Evolutionary conservation across 805 yeast genomes (phyloP).

Genomic region (Suhomyces sp.): DNA sequence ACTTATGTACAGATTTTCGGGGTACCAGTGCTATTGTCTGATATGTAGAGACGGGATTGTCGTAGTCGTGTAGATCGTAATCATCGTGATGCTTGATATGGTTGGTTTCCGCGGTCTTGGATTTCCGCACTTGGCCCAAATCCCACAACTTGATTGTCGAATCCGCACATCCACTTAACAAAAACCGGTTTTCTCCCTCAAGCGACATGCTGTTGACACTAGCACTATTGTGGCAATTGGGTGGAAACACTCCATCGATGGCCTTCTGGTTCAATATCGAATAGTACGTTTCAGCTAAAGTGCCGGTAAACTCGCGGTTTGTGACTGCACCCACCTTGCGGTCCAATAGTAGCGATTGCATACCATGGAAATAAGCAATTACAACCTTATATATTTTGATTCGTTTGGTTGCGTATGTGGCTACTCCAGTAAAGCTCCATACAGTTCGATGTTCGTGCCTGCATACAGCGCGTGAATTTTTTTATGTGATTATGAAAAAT

Average conservation of each 20-base stretch:
- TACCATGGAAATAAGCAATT: constrained; percentile 10
- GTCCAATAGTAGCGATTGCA: constrained; percentile 41
- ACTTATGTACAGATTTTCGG: constrained; percentile 50
- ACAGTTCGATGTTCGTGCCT: background rate
- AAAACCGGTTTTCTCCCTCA: constrained; percentile 47
- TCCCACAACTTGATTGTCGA: constrained; percentile 70
- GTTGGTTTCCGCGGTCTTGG: constrained; percentile 9
- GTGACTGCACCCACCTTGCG: constrained; percentile 26
- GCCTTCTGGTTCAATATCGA: constrained; percentile 24
- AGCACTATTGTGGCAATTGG: constrained; percentile 46
- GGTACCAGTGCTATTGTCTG: constrained; percentile 34
- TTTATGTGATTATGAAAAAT: constrained; percentile 1
- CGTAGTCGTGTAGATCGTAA: constrained; percentile 31
- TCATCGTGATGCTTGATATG: constrained; percentile 5
- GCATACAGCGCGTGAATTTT: constrained; percentile 2
- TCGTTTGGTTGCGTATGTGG: background rate
- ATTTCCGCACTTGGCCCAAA: constrained; percentile 15
- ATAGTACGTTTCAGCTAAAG: constrained; percentile 38
- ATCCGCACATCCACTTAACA: constrained; percentile 74
- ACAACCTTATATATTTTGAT: no score
- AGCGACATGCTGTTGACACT: constrained; percentile 58
- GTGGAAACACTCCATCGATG: constrained; percentile 33
- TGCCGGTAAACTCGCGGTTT: constrained; percentile 32
- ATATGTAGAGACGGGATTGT: constrained; percentile 27
- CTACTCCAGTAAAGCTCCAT: background rate